Evolutionary conservation across 2,329 filamentous ascomycete species (phyloP).

Genomic region (Aureobasidium pullulans): DNA sequence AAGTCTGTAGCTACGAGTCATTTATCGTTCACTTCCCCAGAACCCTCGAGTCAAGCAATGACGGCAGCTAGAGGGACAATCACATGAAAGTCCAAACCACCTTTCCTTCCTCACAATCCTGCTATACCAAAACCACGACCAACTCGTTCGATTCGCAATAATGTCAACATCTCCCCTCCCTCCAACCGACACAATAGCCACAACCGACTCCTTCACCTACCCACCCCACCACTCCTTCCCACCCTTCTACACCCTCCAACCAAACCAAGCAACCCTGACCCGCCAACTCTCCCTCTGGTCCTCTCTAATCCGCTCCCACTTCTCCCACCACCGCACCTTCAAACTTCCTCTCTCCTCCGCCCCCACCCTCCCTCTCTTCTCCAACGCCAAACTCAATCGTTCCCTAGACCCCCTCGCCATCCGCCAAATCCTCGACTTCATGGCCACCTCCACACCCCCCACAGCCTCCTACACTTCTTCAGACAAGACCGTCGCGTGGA

Average conservation of each 20-base stretch:
- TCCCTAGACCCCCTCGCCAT: slow-evolving; percentile 47
- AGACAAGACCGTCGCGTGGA: slow-evolving; percentile 55
- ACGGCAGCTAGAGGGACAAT: not conserved
- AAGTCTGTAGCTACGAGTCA: not conserved
- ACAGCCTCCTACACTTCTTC: slow-evolving; percentile 18
- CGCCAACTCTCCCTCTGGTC: slow-evolving; percentile 81
- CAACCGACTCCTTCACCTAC: slow-evolving; percentile 29
- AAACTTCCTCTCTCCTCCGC: slow-evolving; percentile 60
- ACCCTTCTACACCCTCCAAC: slow-evolving; percentile 77
- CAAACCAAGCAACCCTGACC: slow-evolving; percentile 64
- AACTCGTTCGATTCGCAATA: not conserved
- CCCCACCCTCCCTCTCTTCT: slow-evolving; percentile 51
- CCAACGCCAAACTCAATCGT: slow-evolving; percentile 37
- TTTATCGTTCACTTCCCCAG: not conserved
- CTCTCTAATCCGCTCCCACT: slow-evolving; percentile 76
- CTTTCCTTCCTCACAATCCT: not conserved
- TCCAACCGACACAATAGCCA: too few relatives aligned
- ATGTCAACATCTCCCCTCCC: not conserved
- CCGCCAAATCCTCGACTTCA: slow-evolving; percentile 48
- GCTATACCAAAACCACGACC: not conserved
- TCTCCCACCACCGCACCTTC: slow-evolving; percentile 68
- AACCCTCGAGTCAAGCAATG: not conserved
- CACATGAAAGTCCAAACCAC: not conserved
- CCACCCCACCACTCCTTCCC: slow-evolving; percentile 62
- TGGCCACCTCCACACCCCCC: slow-evolving; percentile 35